A percentile compares a stretch with the other conserved stretches of the same genome.
Evolutionary conservation across 768 basidiomycete species (phyloP).

Genomic region (Amanita molliuscula): DNA sequence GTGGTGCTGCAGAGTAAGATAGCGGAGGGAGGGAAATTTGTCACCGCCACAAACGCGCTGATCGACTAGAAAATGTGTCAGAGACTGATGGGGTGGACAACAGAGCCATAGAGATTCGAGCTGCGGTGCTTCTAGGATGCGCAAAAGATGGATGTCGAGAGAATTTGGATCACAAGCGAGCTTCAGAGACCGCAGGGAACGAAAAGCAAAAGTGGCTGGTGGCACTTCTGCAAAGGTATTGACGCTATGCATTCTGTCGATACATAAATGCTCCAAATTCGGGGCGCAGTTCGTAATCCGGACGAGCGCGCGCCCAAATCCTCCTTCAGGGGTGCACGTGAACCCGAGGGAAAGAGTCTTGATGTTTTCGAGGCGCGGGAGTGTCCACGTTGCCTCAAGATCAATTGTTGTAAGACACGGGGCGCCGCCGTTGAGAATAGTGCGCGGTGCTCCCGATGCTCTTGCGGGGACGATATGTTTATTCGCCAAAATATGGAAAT

Average conservation of each 20-base stretch:
- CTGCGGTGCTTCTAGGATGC: slow-evolving; percentile 16
- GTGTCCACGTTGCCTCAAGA: neutral
- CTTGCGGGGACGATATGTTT: neutral
- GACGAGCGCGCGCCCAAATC: neutral
- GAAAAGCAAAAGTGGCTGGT: neutral
- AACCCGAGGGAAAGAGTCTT: slow-evolving; percentile 16
- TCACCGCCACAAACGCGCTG: slow-evolving; percentile 11
- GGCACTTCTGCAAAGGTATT: neutral
- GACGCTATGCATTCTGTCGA: neutral
- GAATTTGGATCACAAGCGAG: slow-evolving; percentile 15
- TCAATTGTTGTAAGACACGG: slow-evolving; percentile 17
- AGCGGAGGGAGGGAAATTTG: slow-evolving; percentile 22
- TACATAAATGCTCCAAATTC: neutral
- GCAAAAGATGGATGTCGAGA: slow-evolving; percentile 18
- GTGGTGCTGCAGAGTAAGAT: slow-evolving; percentile 20
- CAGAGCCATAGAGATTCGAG: slow-evolving; percentile 27
- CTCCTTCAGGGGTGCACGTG: neutral
- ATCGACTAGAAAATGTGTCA: slow-evolving; percentile 12
- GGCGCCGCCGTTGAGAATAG: slow-evolving; percentile 13
- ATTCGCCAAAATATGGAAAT: neutral
- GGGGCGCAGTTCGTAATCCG: neutral
- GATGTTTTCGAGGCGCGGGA: slow-evolving; percentile 19
- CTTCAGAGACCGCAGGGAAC: slow-evolving; percentile 19
- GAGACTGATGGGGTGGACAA: slow-evolving; percentile 15
- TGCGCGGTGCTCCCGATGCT: neutral